These are phyloP conservation scores for Macrolepiota dolichaula DNA, from an alignment of 768 basidiomycete genomes.

Conservation along the genomic window DNA sequence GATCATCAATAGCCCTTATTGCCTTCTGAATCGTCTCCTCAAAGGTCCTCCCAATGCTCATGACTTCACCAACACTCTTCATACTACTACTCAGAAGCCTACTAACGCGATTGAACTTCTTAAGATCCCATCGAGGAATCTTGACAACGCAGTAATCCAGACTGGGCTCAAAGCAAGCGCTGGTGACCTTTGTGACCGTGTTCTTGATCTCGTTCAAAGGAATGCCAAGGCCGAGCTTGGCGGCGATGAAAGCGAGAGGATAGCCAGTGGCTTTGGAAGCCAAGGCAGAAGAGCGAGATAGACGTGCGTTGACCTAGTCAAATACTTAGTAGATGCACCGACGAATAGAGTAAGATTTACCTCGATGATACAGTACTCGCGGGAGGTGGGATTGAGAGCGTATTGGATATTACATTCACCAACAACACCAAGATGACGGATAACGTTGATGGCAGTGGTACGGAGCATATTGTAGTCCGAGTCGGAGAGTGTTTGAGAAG, in stretches of 20 bases:
- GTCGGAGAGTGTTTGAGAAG: constrained; percentile 97
- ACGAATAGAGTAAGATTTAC: constrained; percentile 29
- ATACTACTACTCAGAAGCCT: constrained; percentile 89
- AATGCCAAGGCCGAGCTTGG: constrained; percentile 95
- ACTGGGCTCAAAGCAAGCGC: constrained; percentile 96
- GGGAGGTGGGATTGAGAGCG: constrained; percentile 90
- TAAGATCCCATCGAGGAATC: constrained; percentile 98
- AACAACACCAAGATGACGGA: constrained; percentile 96
- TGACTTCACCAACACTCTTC: constrained; percentile 99
- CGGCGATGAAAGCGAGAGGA: constrained; percentile 96
- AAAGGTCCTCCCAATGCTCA: constrained; percentile 98
- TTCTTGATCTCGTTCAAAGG: constrained; percentile 98
- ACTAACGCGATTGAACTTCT: constrained; percentile 96
- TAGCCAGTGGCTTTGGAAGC: constrained; percentile 99
- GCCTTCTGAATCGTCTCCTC: constrained; percentile 99
- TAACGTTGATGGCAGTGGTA: constrained; percentile 96
- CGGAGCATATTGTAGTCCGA: constrained; percentile 99
- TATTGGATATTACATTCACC: constrained; percentile 99
- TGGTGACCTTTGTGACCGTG: constrained; percentile 93
- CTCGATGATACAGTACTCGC: constrained; percentile 99
- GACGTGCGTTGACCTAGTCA: constrained; percentile 80
- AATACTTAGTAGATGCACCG: not conserved
- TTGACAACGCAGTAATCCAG: constrained; percentile 98
- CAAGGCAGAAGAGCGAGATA: constrained; percentile 95
- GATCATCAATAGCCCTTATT: constrained; percentile 93